Evolutionary conservation across 1,284 basidiomycete genomes (phyloP), one percentile per base, ranked within the genome.

Genomic region (Irpex lacteus): DNA sequence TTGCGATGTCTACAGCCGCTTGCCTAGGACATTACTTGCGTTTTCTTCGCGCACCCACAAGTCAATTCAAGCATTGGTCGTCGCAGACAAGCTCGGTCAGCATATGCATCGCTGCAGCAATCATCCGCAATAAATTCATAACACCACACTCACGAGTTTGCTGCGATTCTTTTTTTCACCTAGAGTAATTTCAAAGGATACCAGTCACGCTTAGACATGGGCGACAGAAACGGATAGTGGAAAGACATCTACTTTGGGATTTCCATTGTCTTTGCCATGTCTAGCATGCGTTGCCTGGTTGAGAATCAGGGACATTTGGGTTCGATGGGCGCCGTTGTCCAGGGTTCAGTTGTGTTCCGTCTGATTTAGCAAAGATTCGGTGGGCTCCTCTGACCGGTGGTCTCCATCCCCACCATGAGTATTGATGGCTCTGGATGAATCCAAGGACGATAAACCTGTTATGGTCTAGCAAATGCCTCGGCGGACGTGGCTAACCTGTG

Each of bases 221-320:
- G 18, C 50, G 18, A 56, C 21, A 56, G 13, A 52, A n/a, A 21
- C 11, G 54, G 54, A 56, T 7, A 56, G 9, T 26, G 21, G 26
- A 56, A 56, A 56, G 54, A 56, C 54, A 11, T 56, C 54, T 26
- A 26, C 26, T 56, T 56, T 56, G 8, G 54, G 54, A 34, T 36
- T 36, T 26, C 54, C 54, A 56, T 56, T 56, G 54, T 56, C 11
- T 56, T 56, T 26, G 54, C 21, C 34, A 18, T 15, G 32, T 26
- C 8, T 18, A 32, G 26, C 54, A 9, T 32, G 54, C 21, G 18
- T 9, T 56, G 13, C 21, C 8, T 34, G 21, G 19, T 26, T 9
- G 26, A 26, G 32, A 32, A 34, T 32, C 54, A 56, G 54, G 50
- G 50, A 52, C 19, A 18, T 52, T 52, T 21, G 18, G n/a, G 19